Conservation (phyloP, 768 basidiomycete genomes). For the Rhizopogon rudus region DNA sequence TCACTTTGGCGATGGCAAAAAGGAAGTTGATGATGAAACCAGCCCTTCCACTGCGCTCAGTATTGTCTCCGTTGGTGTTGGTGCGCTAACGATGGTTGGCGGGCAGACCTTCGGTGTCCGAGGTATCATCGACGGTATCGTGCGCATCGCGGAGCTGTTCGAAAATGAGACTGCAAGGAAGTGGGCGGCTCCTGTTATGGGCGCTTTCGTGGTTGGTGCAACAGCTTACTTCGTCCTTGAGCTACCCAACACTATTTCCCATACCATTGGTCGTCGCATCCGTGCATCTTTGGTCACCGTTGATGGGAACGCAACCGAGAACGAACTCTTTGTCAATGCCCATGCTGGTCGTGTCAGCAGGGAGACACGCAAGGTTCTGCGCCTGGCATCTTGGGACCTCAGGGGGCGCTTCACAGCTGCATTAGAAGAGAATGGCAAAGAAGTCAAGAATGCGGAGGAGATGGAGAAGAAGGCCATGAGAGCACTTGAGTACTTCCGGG, state of each 20-base stretch:
- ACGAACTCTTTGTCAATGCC: conserved; percentile 57
- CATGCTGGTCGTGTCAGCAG: conserved; percentile 68
- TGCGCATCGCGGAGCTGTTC: conserved; percentile 73
- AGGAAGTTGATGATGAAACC: conserved; percentile 28
- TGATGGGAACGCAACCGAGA: conserved; percentile 42
- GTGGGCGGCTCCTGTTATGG: conserved; percentile 86
- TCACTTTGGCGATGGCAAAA: conserved; percentile 54
- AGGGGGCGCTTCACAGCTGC: conserved; percentile 74
- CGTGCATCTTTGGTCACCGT: conserved; percentile 50
- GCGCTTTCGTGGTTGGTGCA: conserved; percentile 67
- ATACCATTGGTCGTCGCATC: conserved; percentile 84
- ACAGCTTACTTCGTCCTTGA: conserved; percentile 82
- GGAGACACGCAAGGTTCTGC: conserved; percentile 91
- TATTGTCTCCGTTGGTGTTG: conserved; percentile 71
- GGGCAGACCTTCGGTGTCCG: conserved; percentile 76
- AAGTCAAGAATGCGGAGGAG: conserved; percentile 76
- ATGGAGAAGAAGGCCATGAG: conserved; percentile 60
- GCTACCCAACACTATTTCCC: conserved; percentile 83
- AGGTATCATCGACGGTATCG: conserved; percentile 70
- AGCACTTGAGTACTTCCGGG: conserved; percentile 71
- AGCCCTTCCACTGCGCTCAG: conserved; percentile 60
- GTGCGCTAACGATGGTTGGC: conserved; percentile 87
- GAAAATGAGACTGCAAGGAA: conserved; percentile 75
- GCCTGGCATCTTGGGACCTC: conserved; percentile 88
- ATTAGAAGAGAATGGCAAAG: conserved; percentile 73